These are phyloP conservation scores for Hsuehochloa calcarea DNA, from an alignment of 176 grass and related monocot genomes.

Conservation along the genomic window DNA sequence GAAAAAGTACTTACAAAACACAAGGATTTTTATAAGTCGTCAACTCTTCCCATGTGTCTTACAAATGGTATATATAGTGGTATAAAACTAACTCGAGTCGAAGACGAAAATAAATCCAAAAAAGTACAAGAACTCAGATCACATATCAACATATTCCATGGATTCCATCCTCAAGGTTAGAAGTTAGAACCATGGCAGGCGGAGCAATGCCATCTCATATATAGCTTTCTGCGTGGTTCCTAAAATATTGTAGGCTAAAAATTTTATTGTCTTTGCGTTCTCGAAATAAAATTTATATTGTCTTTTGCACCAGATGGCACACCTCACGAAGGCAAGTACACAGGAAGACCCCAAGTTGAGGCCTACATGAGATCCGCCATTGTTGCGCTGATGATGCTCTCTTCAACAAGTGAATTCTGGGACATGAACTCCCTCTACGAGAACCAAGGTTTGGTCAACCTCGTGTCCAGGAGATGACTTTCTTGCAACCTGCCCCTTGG, in stretches of 20 bases:
- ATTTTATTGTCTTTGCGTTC: neutral
- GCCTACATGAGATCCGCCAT: constrained; percentile 59
- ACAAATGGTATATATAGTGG: too few species aligned
- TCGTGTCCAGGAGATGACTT: constrained; percentile 66
- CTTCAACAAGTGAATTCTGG: constrained; percentile 76
- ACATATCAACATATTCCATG: too few species aligned
- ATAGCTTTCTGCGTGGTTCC: neutral
- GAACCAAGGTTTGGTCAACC: constrained; percentile 61
- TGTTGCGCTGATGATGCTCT: constrained; percentile 74
- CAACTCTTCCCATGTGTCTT: too few species aligned
- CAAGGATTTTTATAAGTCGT: too few species aligned
- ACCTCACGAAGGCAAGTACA: constrained; percentile 72
- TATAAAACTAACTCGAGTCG: too few species aligned
- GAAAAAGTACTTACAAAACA: too few species aligned
- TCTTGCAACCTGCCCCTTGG: neutral
- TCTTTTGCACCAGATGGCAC: constrained; percentile 49
- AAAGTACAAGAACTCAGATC: too few species aligned
- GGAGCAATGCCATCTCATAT: neutral
- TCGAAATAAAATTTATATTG: too few species aligned
- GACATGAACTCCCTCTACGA: constrained; percentile 65
- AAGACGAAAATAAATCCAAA: too few species aligned
- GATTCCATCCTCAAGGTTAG: constrained; percentile 68
- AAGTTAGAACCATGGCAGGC: neutral
- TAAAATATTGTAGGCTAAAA: neutral
- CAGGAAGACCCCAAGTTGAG: constrained; percentile 70